A percentile compares a stretch with the other conserved stretches of the same genome.
Evolutionary conservation across 164 flowering plant genomes (phyloP).

Genomic region (Euptelea pleiosperma): DNA sequence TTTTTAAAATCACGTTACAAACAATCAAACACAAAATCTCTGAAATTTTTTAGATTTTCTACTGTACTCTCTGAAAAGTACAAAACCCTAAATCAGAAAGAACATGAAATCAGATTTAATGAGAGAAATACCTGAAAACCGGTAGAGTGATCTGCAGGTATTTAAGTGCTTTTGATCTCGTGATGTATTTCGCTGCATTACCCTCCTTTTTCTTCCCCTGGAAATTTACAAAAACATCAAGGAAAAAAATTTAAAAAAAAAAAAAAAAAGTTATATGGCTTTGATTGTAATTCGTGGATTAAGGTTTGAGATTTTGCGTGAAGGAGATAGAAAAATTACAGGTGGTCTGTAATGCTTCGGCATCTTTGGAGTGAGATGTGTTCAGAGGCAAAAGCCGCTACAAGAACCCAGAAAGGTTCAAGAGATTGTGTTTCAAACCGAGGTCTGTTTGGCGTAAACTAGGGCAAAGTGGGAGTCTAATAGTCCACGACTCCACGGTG

Average conservation of each 20-base stretch:
- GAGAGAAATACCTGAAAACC: constrained; percentile 55
- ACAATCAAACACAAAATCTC: not conserved
- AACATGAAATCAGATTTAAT: not conserved
- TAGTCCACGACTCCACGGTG: not conserved
- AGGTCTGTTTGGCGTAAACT: not conserved
- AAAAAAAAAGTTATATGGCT: not conserved
- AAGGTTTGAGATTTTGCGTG: not conserved
- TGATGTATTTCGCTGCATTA: constrained; percentile 74
- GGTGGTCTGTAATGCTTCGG: constrained; percentile 86
- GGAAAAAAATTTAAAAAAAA: not conserved
- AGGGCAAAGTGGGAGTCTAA: not conserved
- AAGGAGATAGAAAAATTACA: constrained; percentile 23
- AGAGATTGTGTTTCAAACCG: not conserved
- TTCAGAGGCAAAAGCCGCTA: not conserved
- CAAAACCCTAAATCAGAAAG: constrained; percentile 6
- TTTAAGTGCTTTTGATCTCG: constrained; percentile 72
- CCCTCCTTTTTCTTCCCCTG: constrained; percentile 98
- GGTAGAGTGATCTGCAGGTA: constrained; percentile 59
- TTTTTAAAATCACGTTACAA: not conserved
- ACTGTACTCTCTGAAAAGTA: too few relatives aligned
- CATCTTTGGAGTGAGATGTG: constrained; percentile 26
- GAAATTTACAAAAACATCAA: constrained; percentile 1
- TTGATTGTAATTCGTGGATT: not conserved
- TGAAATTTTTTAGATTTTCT: too few relatives aligned
- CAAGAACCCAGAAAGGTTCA: not conserved